phyloP scores from a whole-genome alignment of 768 basidiomycete genomes.

The Tylopilus balloui region DNA sequence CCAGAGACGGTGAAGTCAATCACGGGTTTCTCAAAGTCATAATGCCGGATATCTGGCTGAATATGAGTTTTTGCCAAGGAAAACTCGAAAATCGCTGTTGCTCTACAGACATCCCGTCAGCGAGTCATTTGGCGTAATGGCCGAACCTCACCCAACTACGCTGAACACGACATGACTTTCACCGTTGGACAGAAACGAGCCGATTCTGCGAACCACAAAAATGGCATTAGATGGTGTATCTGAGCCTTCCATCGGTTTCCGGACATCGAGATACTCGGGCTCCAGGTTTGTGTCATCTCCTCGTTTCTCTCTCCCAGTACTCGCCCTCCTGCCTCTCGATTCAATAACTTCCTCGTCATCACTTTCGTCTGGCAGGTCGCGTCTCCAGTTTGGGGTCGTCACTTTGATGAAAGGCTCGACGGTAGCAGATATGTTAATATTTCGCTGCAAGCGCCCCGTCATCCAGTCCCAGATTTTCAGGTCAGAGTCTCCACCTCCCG shows the following conservation, averaged over 20 bases:
- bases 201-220: slow-evolving; percentile 57
- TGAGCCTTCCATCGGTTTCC: slow-evolving; percentile 5
- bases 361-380: slow-evolving; percentile 15
- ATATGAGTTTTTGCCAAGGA: slow-evolving; percentile 27
- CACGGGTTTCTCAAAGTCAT: slow-evolving; percentile 56
- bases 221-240: slow-evolving; percentile 29
- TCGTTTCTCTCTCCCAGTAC: slow-evolving; percentile 21
- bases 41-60: slow-evolving; percentile 29
- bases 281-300: slow-evolving; percentile 17
- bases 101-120: slow-evolving; percentile 37
- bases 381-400: slow-evolving; percentile 30
- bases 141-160: slow-evolving; percentile 59
- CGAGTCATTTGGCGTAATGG: background rate
- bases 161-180: slow-evolving; percentile 55
- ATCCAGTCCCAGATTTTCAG: slow-evolving; percentile 82
- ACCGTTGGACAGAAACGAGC: slow-evolving; percentile 37
- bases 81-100: slow-evolving; percentile 62
- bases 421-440: slow-evolving; percentile 46
- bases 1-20: slow-evolving; percentile 48
- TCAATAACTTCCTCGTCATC: slow-evolving; percentile 10
- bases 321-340: slow-evolving; percentile 16
- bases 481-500: slow-evolving; percentile 81
- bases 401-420: slow-evolving; percentile 46
- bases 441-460: slow-evolving; percentile 48
- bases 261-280: slow-evolving; percentile 14